A percentile compares a stretch with the other conserved stretches of the same genome.
phyloP scores from a whole-genome alignment of 2,329 filamentous ascomycete genomes.

The Cordyceps javanica region DNA sequence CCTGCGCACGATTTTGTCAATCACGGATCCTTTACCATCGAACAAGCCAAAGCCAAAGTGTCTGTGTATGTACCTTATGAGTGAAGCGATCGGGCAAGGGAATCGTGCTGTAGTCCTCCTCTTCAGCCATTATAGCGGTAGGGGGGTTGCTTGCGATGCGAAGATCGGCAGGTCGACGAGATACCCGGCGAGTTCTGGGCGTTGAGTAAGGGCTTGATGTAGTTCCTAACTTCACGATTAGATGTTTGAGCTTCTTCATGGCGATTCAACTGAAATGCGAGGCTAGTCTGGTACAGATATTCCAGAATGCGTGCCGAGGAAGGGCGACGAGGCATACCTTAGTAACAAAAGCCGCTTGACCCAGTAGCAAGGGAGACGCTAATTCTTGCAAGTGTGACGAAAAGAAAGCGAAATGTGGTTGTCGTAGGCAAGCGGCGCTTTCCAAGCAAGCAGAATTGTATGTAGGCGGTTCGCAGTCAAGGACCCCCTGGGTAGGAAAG shows the following conservation, averaged over 20 bases:
- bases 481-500: conserved; percentile 2
- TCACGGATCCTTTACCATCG: background rate
- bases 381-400: background rate
- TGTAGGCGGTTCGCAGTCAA: background rate
- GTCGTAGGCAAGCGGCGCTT: background rate
- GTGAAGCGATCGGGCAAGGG: conserved; percentile 73
- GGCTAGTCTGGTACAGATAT: background rate
- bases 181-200: background rate
- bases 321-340: conserved; percentile 2
- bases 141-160: conserved; percentile 5
- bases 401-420: background rate
- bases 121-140: conserved; percentile 63
- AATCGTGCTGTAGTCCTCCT: conserved; percentile 76
- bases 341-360: background rate
- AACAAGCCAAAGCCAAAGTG: background rate
- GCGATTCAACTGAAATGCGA: background rate
- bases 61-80: conserved; percentile 58
- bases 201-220: background rate
- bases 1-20: conserved; percentile 35
- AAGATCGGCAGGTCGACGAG: conserved; percentile 9
- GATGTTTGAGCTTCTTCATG: conserved; percentile 10
- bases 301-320: background rate
- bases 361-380: background rate
- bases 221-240: conserved; percentile 5
- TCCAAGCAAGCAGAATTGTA: background rate